Percentiles rank a stretch among this genome's conserved stretches.
phyloP scores from a whole-genome alignment of 140 eudicot species.

The Oenanthe javanica region DNA sequence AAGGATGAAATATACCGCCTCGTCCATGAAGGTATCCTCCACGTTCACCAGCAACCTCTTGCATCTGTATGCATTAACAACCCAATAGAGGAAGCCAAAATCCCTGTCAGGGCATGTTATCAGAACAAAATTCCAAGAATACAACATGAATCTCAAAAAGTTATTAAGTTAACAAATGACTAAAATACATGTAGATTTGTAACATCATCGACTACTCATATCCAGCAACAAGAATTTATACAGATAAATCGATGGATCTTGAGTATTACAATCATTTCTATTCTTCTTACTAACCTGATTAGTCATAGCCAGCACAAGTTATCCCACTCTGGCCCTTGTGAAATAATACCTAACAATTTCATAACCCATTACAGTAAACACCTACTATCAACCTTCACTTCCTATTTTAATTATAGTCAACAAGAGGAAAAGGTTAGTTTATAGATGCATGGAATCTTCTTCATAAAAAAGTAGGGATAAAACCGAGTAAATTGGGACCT shows the following conservation, averaged over 20 bases:
- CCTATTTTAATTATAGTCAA: not conserved
- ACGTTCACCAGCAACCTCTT: slow-evolving; percentile 99
- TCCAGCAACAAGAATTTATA: not conserved
- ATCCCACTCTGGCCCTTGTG: not conserved
- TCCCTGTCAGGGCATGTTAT: slow-evolving; percentile 99
- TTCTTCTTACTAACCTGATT: not conserved
- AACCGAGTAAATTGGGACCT: not conserved
- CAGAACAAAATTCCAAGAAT: slow-evolving; percentile 36
- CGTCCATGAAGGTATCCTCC: slow-evolving; percentile 99
- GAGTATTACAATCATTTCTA: not conserved
- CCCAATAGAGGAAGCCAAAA: slow-evolving; percentile 73
- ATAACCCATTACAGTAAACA: not conserved
- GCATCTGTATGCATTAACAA: slow-evolving; percentile 90
- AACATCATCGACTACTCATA: not conserved
- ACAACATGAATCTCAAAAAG: not conserved
- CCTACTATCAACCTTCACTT: not conserved
- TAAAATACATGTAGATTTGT: not conserved
- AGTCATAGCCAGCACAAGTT: not conserved
- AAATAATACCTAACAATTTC: not conserved
- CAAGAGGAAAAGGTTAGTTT: not conserved
- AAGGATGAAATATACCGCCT: slow-evolving; percentile 57
- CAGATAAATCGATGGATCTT: not conserved
- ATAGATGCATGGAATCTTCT: not conserved
- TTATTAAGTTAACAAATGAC: not conserved
- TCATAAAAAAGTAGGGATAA: not conserved